Conservation (phyloP, 805 yeast species). For the fission yeast (Schizosaccharomyces pombe) region DNA sequence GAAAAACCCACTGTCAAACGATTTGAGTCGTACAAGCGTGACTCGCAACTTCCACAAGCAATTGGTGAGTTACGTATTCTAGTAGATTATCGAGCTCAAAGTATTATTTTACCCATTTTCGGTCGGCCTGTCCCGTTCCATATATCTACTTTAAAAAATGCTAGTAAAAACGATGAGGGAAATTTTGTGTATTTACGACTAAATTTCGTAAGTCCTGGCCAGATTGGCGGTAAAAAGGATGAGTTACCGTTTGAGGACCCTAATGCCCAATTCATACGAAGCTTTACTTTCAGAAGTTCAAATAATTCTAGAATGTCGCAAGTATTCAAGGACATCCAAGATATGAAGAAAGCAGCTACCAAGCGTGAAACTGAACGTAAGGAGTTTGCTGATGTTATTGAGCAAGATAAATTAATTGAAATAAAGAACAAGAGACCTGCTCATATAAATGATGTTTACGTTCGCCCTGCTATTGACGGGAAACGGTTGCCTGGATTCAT, state of each 20-base stretch:
- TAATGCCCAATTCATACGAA: constrained; percentile 65
- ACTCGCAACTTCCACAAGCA: constrained; percentile 65
- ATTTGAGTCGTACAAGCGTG: constrained; percentile 84
- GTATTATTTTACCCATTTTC: constrained; percentile 69
- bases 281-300: constrained; percentile 66
- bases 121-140: constrained; percentile 98
- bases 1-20: constrained; percentile 56
- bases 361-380: constrained; percentile 78
- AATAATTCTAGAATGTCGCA: constrained; percentile 82
- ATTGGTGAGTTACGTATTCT: constrained; percentile 68
- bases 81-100: constrained; percentile 70
- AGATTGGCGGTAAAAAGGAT: constrained; percentile 34
- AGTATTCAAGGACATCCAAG: constrained; percentile 70
- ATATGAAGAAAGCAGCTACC: constrained; percentile 72
- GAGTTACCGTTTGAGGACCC: constrained; percentile 70
- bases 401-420: constrained; percentile 71
- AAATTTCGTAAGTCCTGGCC: constrained; percentile 84
- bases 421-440: constrained; percentile 62
- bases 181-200: constrained; percentile 75
- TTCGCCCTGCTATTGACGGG: constrained; percentile 93
- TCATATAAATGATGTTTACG: constrained; percentile 67
- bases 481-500: constrained; percentile 79
- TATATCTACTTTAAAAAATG: constrained; percentile 78
- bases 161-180: constrained; percentile 88
- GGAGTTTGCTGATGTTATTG: constrained; percentile 80